A percentile compares a stretch with the other conserved stretches of the same genome.
Conservation (phyloP, 2,329 filamentous ascomycete species). For the Aspergillus sp. region DNA sequence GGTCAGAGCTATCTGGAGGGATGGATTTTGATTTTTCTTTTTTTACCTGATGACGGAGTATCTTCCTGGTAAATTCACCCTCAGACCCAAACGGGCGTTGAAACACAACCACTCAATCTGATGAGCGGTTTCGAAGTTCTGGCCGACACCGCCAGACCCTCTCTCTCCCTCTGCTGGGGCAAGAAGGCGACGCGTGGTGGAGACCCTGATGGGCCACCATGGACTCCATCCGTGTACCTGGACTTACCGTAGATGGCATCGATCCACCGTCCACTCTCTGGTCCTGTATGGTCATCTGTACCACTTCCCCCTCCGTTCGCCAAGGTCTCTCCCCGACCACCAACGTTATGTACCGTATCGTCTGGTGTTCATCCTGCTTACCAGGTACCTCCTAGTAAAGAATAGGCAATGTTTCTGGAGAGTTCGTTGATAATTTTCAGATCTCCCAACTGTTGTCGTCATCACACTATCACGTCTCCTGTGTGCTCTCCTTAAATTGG, state of each 20-base stretch:
- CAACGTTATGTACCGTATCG: no score
- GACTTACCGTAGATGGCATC: background rate
- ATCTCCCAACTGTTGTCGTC: background rate
- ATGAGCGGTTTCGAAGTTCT: conserved; percentile 18
- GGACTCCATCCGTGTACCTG: background rate
- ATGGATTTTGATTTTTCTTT: background rate
- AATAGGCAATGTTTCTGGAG: no score
- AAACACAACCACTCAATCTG: conserved; percentile 14
- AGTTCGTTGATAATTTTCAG: background rate
- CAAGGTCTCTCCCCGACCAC: no score
- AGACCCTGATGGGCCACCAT: background rate
- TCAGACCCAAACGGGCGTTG: conserved; percentile 8
- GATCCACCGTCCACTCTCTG: background rate
- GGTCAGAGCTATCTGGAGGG: no score
- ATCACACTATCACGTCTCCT: background rate
- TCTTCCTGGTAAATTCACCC: background rate
- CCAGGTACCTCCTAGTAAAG: no score
- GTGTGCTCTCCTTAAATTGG: background rate
- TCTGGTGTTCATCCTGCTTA: no score
- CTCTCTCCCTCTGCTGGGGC: no score
- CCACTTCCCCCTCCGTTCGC: no score
- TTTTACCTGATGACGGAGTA: background rate
- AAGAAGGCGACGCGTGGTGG: background rate
- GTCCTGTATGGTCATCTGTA: background rate
- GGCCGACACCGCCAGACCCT: conserved; percentile 4